Conservation (phyloP, 1,139 yeast species). For the Lodderomyces margitis region DNA sequence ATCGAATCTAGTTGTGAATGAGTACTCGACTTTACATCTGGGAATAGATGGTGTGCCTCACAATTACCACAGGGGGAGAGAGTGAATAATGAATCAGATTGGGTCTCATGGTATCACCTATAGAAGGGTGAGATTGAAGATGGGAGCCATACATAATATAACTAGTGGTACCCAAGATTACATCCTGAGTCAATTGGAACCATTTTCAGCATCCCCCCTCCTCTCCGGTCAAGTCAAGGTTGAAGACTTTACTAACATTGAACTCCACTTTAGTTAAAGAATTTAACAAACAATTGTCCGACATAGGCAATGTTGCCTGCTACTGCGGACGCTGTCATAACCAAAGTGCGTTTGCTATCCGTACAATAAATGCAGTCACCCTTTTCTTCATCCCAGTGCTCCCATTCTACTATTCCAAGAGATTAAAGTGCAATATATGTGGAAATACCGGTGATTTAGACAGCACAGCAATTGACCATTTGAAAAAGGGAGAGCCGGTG, state of each 20-base stretch:
- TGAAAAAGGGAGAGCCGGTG: constrained; percentile 44
- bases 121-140: no score
- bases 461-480: constrained; percentile 26
- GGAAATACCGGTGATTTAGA: constrained; percentile 43
- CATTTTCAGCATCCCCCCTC: no score
- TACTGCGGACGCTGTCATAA: constrained; percentile 46
- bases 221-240: neutral
- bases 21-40: neutral
- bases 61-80: no score
- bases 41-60: neutral
- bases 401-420: constrained; percentile 41
- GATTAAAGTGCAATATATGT: constrained; percentile 43
- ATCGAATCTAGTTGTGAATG: neutral
- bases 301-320: constrained; percentile 28
- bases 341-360: constrained; percentile 42
- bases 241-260: neutral
- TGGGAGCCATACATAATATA: no score
- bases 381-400: constrained; percentile 45
- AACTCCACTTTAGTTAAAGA: constrained; percentile 29
- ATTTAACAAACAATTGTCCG: constrained; percentile 28
- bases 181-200: no score
- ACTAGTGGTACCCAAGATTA: no score
- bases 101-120: no score
- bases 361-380: constrained; percentile 44
- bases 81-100: no score